Evolutionary conservation across 192 early-diverging fungal species (phyloP), one percentile per base, ranked within the genome.

Genomic region (Pecoramyces ruminantium): DNA sequence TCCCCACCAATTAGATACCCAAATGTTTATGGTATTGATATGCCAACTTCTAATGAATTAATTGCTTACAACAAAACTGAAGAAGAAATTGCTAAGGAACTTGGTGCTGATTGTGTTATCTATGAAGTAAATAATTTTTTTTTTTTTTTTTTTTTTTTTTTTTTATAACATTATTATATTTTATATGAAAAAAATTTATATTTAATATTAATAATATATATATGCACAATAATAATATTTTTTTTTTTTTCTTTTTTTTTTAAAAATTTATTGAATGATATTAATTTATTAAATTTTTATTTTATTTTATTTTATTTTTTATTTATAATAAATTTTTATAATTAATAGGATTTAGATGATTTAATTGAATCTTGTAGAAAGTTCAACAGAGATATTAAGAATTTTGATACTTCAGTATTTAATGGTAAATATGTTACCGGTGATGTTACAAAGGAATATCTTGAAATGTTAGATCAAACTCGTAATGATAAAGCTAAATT

Each of bases 11-110:
- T 99, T 79, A 89, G 89, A 30, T 96, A 89, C 89, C 96, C 96
- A 81, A 99, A 99, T 87, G 98, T 98, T 40, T 99, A 99, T 85
- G 98, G 98, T 82, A 99, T 99, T 86, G 97, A 99, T 83, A 99
- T 99, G 97, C 98, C 98, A 29, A 94, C 95, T 29, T 91, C 93
- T 28, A 85, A 88, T 58, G 98, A 99, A 86, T 88, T 99, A 78
- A 93, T 99, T 28, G 98, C 96, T 5, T 87, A 91, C 40, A 88
- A 90, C 58, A 90, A 91, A 77, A 90, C 86, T 42, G 95, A 95
- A 80, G 91, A 92, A n/a, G 88, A 95, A 81, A 92, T 99, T 78
- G 96, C 98, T 21, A 82, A 88, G 21, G 93, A 88, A 78, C 93
- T 99, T 81, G 96, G 96, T 79, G 96, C 96, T n/a, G 98, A 99